phyloP scores from a whole-genome alignment of 345 rosid species.

The Eucalyptus pauciflora region DNA sequence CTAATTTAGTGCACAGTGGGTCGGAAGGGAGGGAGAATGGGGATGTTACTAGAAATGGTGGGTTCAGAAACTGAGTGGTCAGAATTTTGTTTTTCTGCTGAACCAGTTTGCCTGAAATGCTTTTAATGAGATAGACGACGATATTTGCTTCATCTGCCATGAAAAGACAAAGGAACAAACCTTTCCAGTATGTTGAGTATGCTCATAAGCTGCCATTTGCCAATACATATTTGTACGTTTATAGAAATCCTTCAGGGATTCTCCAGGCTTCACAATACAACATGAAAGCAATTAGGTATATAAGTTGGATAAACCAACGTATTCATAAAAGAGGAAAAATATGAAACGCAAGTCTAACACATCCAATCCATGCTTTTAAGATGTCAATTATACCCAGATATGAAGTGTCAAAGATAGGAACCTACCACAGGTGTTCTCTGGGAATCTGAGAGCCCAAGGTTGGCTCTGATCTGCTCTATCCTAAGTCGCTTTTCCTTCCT shows the following conservation, averaged over 20 bases:
- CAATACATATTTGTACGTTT: slow-evolving; percentile 85
- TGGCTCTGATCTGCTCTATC: slow-evolving; percentile 91
- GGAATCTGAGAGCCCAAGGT: slow-evolving; percentile 90
- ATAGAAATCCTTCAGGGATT: slow-evolving; percentile 85
- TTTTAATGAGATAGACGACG: neutral
- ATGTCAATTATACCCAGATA: neutral
- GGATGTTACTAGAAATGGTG: neutral
- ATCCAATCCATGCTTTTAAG: neutral
- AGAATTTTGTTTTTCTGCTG: neutral
- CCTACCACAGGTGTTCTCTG: slow-evolving; percentile 89
- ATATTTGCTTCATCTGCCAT: neutral
- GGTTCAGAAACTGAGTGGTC: neutral
- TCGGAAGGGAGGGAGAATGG: neutral
- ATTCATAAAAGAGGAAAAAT: neutral
- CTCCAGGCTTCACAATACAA: slow-evolving; percentile 67
- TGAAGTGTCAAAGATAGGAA: neutral
- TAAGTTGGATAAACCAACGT: neutral
- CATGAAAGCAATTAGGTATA: neutral
- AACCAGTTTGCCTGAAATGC: neutral
- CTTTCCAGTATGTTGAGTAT: slow-evolving; percentile 98
- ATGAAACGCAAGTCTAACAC: neutral
- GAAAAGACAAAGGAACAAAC: slow-evolving; percentile 16
- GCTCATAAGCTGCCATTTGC: slow-evolving; percentile 99
- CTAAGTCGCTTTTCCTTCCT: slow-evolving; percentile 93
- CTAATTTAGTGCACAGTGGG: neutral